Evolutionary conservation across 1,284 basidiomycete species (phyloP).

Genomic region (Apiotrichum sp.): DNA sequence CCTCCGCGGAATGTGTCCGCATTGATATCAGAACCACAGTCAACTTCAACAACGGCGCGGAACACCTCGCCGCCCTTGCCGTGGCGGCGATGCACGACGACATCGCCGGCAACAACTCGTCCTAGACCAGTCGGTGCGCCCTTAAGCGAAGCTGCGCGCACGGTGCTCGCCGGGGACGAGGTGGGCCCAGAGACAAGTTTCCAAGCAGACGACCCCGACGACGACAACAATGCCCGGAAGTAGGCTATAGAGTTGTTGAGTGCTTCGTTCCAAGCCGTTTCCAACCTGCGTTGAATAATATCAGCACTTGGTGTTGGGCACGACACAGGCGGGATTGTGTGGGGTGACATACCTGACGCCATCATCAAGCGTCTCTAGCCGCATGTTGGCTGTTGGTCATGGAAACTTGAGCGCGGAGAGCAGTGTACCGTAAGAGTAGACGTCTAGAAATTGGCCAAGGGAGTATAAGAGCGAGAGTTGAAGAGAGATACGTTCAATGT

Average conservation of each 20-base stretch:
- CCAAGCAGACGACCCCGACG: constrained; percentile 44
- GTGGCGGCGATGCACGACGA: constrained; percentile 47
- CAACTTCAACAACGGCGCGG: constrained; percentile 75
- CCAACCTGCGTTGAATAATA: constrained; percentile 26
- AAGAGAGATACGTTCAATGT: no score
- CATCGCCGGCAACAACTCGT: constrained; percentile 37
- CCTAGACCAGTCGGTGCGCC: constrained; percentile 27
- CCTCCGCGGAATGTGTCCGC: constrained; percentile 78
- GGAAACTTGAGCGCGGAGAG: neutral
- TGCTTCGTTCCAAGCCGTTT: constrained; percentile 44
- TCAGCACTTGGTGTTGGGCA: no score
- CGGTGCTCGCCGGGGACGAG: constrained; percentile 21
- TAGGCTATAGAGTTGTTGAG: constrained; percentile 39
- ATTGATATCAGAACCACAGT: constrained; percentile 57
- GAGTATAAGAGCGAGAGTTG: no score
- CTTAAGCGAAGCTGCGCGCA: constrained; percentile 18
- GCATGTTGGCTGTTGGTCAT: constrained; percentile 20
- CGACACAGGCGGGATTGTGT: no score
- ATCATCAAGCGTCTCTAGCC: constrained; percentile 40
- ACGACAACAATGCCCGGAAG: constrained; percentile 44
- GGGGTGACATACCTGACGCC: constrained; percentile 38
- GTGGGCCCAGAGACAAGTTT: constrained; percentile 39
- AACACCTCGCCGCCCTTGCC: constrained; percentile 65
- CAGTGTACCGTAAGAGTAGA: no score
- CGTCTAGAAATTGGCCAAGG: no score